Evolutionary conservation across 306 rosid genomes (phyloP).

Genomic region (Prunus dulcis): DNA sequence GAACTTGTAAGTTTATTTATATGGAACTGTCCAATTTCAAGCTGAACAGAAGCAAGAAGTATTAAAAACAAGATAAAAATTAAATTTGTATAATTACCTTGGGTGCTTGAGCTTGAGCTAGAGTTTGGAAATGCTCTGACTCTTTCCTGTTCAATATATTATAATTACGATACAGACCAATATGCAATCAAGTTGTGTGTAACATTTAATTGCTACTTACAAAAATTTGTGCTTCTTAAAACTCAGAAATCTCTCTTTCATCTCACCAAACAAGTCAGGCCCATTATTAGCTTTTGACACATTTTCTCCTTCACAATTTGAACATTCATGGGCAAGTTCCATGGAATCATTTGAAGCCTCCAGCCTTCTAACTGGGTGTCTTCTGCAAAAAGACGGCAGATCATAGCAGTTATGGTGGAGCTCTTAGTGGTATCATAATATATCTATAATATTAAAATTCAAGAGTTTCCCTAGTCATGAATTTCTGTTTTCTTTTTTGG

Average conservation of each 20-base stretch:
- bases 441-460: background rate
- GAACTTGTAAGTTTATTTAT: constrained; percentile 48
- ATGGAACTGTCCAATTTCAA: constrained; percentile 11
- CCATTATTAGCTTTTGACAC: constrained; percentile 29
- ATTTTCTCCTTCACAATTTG: constrained; percentile 15
- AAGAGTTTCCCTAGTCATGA: background rate
- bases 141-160: constrained; percentile 54
- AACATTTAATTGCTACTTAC: constrained; percentile 42
- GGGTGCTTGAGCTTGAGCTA: constrained; percentile 74
- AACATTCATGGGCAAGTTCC: constrained; percentile 21
- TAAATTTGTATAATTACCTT: constrained; percentile 41
- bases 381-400: constrained; percentile 24
- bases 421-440: constrained; percentile 1
- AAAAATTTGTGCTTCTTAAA: constrained; percentile 64
- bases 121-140: constrained; percentile 56
- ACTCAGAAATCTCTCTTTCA: constrained; percentile 65
- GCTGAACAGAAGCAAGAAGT: background rate
- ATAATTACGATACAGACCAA: background rate
- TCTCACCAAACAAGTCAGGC: constrained; percentile 49
- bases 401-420: background rate
- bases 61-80: constrained; percentile 4
- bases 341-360: constrained; percentile 27
- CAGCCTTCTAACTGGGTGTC: constrained; percentile 16
- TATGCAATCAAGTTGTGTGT: background rate
- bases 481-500: no score